Evolutionary conservation across 1,139 yeast genomes (phyloP).

Genomic region (Lizanozyma gosingica): DNA sequence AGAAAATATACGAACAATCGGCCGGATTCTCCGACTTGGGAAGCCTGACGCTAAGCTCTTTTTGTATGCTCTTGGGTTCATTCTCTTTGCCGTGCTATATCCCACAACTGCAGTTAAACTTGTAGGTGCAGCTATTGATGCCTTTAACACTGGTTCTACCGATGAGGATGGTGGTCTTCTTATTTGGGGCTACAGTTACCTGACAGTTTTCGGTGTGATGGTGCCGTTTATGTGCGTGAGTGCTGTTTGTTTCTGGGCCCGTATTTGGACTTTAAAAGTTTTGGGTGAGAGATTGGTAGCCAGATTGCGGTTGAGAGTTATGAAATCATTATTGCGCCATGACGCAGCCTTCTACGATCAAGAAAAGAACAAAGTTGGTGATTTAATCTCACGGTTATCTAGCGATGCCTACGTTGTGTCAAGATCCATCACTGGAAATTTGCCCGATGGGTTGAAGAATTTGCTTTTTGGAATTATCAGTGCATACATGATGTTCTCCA

Average conservation of each 20-base stretch:
- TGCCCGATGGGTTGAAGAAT: slow-evolving; percentile 42
- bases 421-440: slow-evolving; percentile 35
- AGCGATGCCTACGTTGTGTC: slow-evolving; percentile 48
- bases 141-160: slow-evolving; percentile 26
- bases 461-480: slow-evolving; percentile 35
- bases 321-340: slow-evolving; percentile 42
- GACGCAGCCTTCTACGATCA: slow-evolving; percentile 43
- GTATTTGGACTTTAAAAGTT: slow-evolving; percentile 39
- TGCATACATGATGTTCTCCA: slow-evolving; percentile 40
- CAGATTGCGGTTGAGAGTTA: slow-evolving; percentile 37
- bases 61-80: slow-evolving; percentile 32
- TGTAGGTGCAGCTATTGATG: slow-evolving; percentile 41
- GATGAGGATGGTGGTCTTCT: slow-evolving; percentile 34
- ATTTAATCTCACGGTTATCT: slow-evolving; percentile 42
- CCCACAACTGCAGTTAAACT: slow-evolving; percentile 39
- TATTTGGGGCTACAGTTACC: slow-evolving; percentile 39
- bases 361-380: slow-evolving; percentile 49
- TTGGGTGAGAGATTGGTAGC: slow-evolving; percentile 39
- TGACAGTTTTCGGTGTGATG: slow-evolving; percentile 35
- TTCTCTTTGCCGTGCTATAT: slow-evolving; percentile 37
- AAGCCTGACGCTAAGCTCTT: slow-evolving; percentile 33
- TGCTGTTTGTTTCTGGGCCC: slow-evolving; percentile 42
- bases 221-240: slow-evolving; percentile 37
- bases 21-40: slow-evolving; percentile 30
- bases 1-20: slow-evolving; percentile 28